These are phyloP conservation scores for Russula olivacea DNA, from an alignment of 768 basidiomycete species.

Conservation along the genomic window DNA sequence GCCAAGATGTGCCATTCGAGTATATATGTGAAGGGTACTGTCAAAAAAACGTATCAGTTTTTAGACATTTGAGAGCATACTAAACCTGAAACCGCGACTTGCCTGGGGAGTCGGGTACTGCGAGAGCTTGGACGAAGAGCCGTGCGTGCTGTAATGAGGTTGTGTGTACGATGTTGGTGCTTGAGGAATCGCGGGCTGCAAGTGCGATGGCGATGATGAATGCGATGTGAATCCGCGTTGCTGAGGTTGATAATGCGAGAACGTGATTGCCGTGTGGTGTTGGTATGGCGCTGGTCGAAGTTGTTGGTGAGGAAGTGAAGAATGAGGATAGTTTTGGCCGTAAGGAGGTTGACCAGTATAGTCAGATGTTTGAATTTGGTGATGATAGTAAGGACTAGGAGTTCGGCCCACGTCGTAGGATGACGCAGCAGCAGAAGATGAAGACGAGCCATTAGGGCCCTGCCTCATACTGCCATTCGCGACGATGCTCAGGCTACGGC, in stretches of 20 bases:
- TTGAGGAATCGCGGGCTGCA: not conserved
- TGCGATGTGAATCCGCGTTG: conserved; percentile 21
- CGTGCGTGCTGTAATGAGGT: conserved; percentile 4
- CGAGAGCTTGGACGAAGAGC: conserved; percentile 6
- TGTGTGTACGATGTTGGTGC: not conserved
- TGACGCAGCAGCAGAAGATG: not conserved
- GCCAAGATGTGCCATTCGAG: conserved; percentile 18
- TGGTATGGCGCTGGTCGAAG: not conserved
- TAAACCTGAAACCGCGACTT: not conserved
- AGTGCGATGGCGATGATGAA: conserved; percentile 3
- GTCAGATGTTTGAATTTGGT: not conserved
- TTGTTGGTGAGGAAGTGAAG: not conserved
- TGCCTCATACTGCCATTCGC: conserved; percentile 10
- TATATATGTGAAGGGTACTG: conserved; percentile 11
- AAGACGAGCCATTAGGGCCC: conserved; percentile 7
- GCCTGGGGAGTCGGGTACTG: conserved; percentile 8
- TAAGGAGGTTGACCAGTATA: conserved; percentile 12
- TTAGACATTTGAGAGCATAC: not conserved
- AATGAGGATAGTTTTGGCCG: not conserved
- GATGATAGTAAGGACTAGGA: conserved; percentile 15
- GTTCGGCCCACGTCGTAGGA: conserved; percentile 4
- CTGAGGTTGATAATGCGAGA: conserved; percentile 25
- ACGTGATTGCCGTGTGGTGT: conserved; percentile 22
- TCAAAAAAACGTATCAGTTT: not conserved
- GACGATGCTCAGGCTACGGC: not conserved